A percentile compares a stretch with the other conserved stretches of the same genome.
Evolutionary conservation across 2,329 filamentous ascomycete species (phyloP).

Genomic region (Botryotinia narcissicola): DNA sequence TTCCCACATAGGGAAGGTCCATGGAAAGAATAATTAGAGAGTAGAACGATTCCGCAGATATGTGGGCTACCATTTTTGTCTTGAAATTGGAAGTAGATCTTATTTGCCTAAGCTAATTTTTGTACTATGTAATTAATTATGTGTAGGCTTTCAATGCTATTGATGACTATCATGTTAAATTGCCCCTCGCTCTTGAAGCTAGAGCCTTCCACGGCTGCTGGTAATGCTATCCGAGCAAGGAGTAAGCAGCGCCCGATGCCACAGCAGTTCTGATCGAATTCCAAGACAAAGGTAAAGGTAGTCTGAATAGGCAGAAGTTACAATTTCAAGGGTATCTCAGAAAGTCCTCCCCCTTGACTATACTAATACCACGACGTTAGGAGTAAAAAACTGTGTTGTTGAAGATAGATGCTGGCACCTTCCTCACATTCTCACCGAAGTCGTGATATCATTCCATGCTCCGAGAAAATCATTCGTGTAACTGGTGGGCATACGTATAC

Average conservation of each 20-base stretch:
- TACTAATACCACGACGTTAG: neutral
- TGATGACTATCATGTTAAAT: neutral
- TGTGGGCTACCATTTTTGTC: neutral
- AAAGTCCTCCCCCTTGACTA: neutral
- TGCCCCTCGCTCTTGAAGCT: neutral
- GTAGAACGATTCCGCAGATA: neutral
- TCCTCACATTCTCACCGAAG: neutral
- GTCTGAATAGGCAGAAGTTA: neutral
- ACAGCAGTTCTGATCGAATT: neutral
- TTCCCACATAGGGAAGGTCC: neutral
- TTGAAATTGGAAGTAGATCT: neutral
- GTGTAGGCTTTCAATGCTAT: neutral
- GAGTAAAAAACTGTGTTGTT: neutral
- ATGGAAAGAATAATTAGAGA: neutral
- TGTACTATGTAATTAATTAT: neutral
- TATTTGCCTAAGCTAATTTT: neutral
- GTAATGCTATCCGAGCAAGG: neutral
- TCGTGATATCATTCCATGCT: neutral
- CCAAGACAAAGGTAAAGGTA: neutral
- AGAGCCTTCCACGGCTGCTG: neutral
- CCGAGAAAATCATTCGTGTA: neutral
- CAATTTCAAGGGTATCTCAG: neutral
- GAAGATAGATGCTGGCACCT: neutral
- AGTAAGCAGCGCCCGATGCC: neutral
- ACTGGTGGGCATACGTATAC: neutral